Percentiles rank a stretch among this genome's conserved stretches.
Conservation (phyloP, 768 basidiomycete genomes). For the Lactifluus subvellereus region DNA sequence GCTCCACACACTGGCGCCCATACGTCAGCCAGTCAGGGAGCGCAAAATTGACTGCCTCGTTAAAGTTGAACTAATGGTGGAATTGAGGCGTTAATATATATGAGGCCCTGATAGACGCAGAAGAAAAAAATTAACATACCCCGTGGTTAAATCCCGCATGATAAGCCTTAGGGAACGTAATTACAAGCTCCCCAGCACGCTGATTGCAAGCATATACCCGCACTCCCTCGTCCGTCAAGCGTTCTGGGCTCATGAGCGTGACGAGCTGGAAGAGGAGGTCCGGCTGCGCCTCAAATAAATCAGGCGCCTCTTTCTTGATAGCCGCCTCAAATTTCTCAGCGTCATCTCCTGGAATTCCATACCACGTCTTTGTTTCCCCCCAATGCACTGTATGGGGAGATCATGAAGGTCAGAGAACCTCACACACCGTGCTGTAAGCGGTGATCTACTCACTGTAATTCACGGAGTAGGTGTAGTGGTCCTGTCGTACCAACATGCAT, state of each 20-base stretch:
- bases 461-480: slow-evolving; percentile 96
- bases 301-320: slow-evolving; percentile 91
- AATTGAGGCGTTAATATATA: slow-evolving; percentile 12
- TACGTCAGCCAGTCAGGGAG: slow-evolving; percentile 90
- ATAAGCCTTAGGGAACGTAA: slow-evolving; percentile 97
- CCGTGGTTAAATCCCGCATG: slow-evolving; percentile 99
- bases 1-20: slow-evolving; percentile 81
- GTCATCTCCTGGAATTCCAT: slow-evolving; percentile 93
- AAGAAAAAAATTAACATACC: slow-evolving; percentile 43
- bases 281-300: slow-evolving; percentile 96
- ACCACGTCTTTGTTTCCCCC: slow-evolving; percentile 99
- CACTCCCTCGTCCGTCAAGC: slow-evolving; percentile 82
- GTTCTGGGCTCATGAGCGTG: slow-evolving; percentile 92
- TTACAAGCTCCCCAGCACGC: slow-evolving; percentile 93
- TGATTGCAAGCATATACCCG: slow-evolving; percentile 94
- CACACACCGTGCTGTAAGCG: background rate
- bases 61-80: slow-evolving; percentile 78
- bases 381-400: slow-evolving; percentile 69
- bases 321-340: slow-evolving; percentile 96
- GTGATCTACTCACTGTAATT: slow-evolving; percentile 67
- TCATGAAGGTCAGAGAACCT: slow-evolving; percentile 3
- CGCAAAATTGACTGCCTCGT: slow-evolving; percentile 98
- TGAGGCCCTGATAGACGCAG: slow-evolving; percentile 11
- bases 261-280: slow-evolving; percentile 96
- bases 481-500: slow-evolving; percentile 40